Percentiles rank a stretch among this genome's conserved stretches.
These are phyloP conservation scores for Magnolia sinica DNA, from an alignment of 164 flowering plant genomes.

Conservation along the genomic window DNA sequence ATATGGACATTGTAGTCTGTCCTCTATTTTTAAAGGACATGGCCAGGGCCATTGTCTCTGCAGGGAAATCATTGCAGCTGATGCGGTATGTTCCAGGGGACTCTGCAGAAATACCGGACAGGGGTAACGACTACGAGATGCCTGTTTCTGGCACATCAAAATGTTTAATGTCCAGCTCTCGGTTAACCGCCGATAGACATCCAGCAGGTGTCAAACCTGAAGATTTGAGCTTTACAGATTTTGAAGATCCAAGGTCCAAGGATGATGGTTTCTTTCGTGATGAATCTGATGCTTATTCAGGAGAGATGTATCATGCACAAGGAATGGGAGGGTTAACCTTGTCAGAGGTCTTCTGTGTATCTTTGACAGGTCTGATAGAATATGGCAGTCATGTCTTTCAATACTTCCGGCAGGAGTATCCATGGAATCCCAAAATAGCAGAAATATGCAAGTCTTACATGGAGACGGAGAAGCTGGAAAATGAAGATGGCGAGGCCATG, in stretches of 20 bases:
- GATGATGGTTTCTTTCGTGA: background rate
- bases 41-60: conserved; percentile 75
- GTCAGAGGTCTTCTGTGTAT: conserved; percentile 73
- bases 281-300: conserved; percentile 6
- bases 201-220: background rate
- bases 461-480: conserved; percentile 19
- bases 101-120: conserved; percentile 10
- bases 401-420: conserved; percentile 39
- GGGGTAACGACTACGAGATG: conserved; percentile 19
- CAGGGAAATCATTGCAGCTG: conserved; percentile 94
- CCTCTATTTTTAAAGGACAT: conserved; percentile 80
- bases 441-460: conserved; percentile 18
- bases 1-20: conserved; percentile 37
- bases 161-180: background rate
- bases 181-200: background rate
- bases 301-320: conserved; percentile 14
- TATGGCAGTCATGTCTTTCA: conserved; percentile 64
- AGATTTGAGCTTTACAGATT: background rate
- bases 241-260: conserved; percentile 6
- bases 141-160: conserved; percentile 17
- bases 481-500: conserved; percentile 18
- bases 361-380: conserved; percentile 72
- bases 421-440: conserved; percentile 12
- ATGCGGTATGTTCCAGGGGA: conserved; percentile 53
- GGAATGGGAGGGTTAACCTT: conserved; percentile 59